Evolutionary conservation across 345 rosid species (phyloP).

Genomic region (Draba incana): DNA sequence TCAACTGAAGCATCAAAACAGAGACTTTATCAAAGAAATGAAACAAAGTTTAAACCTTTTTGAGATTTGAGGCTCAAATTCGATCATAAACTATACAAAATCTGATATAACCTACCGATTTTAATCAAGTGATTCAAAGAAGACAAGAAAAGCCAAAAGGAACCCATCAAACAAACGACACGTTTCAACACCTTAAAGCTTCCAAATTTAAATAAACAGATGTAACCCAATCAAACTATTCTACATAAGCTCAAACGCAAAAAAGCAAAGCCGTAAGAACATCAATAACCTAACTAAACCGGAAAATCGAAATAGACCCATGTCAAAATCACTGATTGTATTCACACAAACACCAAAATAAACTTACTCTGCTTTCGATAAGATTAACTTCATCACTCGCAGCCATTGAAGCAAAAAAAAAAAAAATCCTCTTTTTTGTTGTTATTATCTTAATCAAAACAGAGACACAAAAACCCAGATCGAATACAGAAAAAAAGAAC

Average conservation of each 20-base stretch:
- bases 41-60: neutral
- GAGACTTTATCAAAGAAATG: slow-evolving; percentile 2
- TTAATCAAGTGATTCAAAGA: neutral
- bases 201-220: slow-evolving; percentile 17
- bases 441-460: neutral
- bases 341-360: neutral
- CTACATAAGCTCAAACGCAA: slow-evolving; percentile 29
- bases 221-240: slow-evolving; percentile 24
- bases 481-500: slow-evolving; percentile 14
- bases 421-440: neutral
- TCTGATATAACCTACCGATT: neutral
- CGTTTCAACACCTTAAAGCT: slow-evolving; percentile 32
- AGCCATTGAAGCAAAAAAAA: slow-evolving; percentile 53
- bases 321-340: slow-evolving; percentile 23
- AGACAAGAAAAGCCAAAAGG: slow-evolving; percentile 5
- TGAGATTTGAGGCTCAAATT: neutral
- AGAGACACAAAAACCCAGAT: slow-evolving; percentile 34
- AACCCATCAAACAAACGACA: slow-evolving; percentile 30
- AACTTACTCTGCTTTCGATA: slow-evolving; percentile 71
- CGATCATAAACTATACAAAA: neutral
- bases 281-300: slow-evolving; percentile 19
- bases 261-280: slow-evolving; percentile 11
- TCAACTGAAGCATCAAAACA: neutral
- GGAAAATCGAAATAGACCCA: slow-evolving; percentile 37
- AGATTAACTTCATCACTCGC: slow-evolving; percentile 67